A percentile compares a stretch with the other conserved stretches of the same genome.
Evolutionary conservation across 2,329 filamentous ascomycete species (phyloP).

Genomic region (Sporothrix dimorphospora): DNA sequence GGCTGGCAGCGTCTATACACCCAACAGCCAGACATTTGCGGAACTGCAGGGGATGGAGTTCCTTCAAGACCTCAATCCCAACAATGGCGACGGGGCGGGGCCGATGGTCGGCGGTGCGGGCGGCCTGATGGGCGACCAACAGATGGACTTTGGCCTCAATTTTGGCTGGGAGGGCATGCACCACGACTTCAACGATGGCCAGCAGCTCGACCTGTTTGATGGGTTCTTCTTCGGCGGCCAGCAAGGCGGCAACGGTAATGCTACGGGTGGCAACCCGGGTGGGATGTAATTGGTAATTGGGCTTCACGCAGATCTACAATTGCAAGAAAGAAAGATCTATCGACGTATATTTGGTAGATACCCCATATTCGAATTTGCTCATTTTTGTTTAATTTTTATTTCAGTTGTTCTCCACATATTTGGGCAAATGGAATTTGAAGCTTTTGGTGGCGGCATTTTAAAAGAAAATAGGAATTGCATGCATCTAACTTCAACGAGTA

Average conservation of each 20-base stretch:
- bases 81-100: slow-evolving; percentile 34
- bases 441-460: neutral
- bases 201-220: slow-evolving; percentile 70
- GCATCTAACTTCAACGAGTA: neutral
- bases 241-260: slow-evolving; percentile 38
- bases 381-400: neutral
- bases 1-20: slow-evolving; percentile 30
- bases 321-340: neutral
- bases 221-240: slow-evolving; percentile 71
- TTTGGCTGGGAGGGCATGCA: slow-evolving; percentile 66
- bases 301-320: too few species aligned
- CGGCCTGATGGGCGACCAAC: slow-evolving; percentile 44
- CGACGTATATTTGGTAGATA: slow-evolving; percentile 19
- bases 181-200: slow-evolving; percentile 63
- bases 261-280: slow-evolving; percentile 19
- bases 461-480: neutral
- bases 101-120: neutral
- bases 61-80: slow-evolving; percentile 49
- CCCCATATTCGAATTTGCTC: neutral
- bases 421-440: neutral
- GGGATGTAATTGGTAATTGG: neutral
- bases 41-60: slow-evolving; percentile 60
- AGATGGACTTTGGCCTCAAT: slow-evolving; percentile 68
- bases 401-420: neutral
- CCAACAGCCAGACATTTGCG: slow-evolving; percentile 44